Evolutionary conservation across 805 yeast genomes (phyloP).

Genomic region (Torulaspora quercuum): DNA sequence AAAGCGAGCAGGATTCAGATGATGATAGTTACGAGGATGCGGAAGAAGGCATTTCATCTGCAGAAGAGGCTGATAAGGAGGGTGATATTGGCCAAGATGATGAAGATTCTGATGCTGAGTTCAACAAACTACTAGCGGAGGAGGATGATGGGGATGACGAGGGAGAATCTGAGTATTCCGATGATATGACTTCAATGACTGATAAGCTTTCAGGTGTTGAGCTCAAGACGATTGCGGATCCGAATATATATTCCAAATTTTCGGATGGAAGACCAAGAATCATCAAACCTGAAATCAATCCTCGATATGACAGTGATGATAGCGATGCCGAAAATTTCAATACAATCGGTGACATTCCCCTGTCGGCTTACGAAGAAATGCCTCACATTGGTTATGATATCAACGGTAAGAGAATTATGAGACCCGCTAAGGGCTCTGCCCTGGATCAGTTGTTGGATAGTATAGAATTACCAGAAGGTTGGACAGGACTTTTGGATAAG

Average conservation of each 20-base stretch:
- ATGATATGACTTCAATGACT: slow-evolving; percentile 47
- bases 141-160: slow-evolving; percentile 41
- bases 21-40: slow-evolving; percentile 22
- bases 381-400: slow-evolving; percentile 97
- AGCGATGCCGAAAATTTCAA: slow-evolving; percentile 76
- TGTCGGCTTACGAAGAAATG: slow-evolving; percentile 91
- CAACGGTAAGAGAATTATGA: slow-evolving; percentile 96
- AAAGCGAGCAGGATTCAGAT: slow-evolving; percentile 17
- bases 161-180: slow-evolving; percentile 36
- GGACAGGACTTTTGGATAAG: slow-evolving; percentile 95
- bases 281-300: slow-evolving; percentile 85
- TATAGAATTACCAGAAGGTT: slow-evolving; percentile 94
- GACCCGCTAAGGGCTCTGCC: slow-evolving; percentile 97
- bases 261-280: slow-evolving; percentile 80
- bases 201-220: slow-evolving; percentile 54
- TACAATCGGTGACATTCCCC: slow-evolving; percentile 90
- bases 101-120: slow-evolving; percentile 58
- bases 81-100: slow-evolving; percentile 31
- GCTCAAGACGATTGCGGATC: slow-evolving; percentile 48
- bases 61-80: slow-evolving; percentile 38
- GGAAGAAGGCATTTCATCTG: slow-evolving; percentile 47
- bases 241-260: slow-evolving; percentile 47
- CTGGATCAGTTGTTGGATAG: slow-evolving; percentile 83
- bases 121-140: slow-evolving; percentile 56
- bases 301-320: slow-evolving; percentile 93